Evolutionary conservation across 495 filamentous ascomycete species (phyloP).

Genomic region (Penicillium odoratum): DNA sequence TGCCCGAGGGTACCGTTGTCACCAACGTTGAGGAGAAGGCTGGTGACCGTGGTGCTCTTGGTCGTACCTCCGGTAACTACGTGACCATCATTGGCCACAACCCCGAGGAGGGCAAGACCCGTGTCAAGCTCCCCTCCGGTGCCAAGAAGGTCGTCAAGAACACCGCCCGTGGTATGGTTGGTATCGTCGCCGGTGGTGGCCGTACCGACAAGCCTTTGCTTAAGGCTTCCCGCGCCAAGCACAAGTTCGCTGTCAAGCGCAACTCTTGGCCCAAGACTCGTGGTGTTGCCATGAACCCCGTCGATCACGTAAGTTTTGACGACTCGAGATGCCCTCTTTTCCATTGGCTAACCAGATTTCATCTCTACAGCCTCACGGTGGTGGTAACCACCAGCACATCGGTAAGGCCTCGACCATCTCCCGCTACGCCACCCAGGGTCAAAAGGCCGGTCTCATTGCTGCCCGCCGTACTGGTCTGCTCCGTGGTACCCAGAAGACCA

Average conservation of each 20-base stretch:
- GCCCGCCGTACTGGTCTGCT: constrained; percentile 98
- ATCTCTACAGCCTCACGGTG: constrained; percentile 81
- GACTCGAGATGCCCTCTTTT: not conserved
- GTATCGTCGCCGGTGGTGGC: constrained; percentile 98
- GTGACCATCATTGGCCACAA: constrained; percentile 98
- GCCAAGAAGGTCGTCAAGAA: constrained; percentile 98
- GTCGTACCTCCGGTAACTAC: constrained; percentile 98
- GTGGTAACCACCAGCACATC: constrained; percentile 99
- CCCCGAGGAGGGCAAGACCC: constrained; percentile 98
- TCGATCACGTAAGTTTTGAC: constrained; percentile 77
- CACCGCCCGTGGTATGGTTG: constrained; percentile 94
- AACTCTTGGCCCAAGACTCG: constrained; percentile 99
- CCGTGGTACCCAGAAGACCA: constrained; percentile 98
- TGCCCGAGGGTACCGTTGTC: constrained; percentile 98
- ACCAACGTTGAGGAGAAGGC: constrained; percentile 99
- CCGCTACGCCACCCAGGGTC: constrained; percentile 93
- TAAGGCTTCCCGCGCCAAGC: constrained; percentile 98
- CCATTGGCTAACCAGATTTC: constrained; percentile 22
- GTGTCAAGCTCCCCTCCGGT: constrained; percentile 97
- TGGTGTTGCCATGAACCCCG: constrained; percentile 99
- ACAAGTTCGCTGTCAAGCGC: constrained; percentile 99
- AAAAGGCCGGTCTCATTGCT: constrained; percentile 99
- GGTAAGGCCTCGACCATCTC: constrained; percentile 99
- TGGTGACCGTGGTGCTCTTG: constrained; percentile 93
- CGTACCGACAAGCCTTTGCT: constrained; percentile 98